These are phyloP conservation scores for Skeletonema grethae DNA, from an alignment of 108 stramenopile genomes.

Conservation along the genomic window DNA sequence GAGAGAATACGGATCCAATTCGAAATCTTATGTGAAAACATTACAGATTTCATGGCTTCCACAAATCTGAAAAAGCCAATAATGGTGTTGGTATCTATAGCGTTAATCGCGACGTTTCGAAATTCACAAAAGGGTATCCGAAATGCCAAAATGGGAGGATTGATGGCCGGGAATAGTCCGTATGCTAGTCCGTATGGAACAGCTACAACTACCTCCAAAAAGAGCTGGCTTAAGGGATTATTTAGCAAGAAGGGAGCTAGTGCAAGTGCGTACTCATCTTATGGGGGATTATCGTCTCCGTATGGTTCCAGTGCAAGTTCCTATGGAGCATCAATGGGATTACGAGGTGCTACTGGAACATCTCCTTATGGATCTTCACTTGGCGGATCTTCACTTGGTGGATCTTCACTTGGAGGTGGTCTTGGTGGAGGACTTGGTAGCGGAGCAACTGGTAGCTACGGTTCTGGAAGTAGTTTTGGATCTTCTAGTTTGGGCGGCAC, in stretches of 20 bases:
- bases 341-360: not conserved
- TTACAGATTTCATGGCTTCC: conserved; percentile 33
- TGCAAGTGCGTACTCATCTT: not conserved
- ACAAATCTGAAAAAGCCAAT: conserved; percentile 29
- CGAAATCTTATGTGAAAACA: conserved; percentile 50
- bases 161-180: conserved; percentile 17
- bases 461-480: not conserved
- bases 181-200: not conserved
- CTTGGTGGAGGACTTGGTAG: not conserved
- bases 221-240: conserved; percentile 8
- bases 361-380: conserved; percentile 4
- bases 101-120: conserved; percentile 35
- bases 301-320: not conserved
- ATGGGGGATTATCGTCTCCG: conserved; percentile 4
- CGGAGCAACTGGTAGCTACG: not conserved
- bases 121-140: conserved; percentile 32
- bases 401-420: not conserved
- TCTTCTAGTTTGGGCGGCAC: not conserved
- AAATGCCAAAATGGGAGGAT: conserved; percentile 36
- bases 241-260: not conserved
- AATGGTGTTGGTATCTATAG: conserved; percentile 21
- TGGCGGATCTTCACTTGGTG: conserved; percentile 4
- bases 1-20: conserved; percentile 57
- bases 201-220: not conserved
- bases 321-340: not conserved